A percentile compares a stretch with the other conserved stretches of the same genome.
These are phyloP conservation scores for Magnaporthiopsis rhizophila DNA, from an alignment of 2,329 filamentous ascomycete species.

Conservation along the genomic window DNA sequence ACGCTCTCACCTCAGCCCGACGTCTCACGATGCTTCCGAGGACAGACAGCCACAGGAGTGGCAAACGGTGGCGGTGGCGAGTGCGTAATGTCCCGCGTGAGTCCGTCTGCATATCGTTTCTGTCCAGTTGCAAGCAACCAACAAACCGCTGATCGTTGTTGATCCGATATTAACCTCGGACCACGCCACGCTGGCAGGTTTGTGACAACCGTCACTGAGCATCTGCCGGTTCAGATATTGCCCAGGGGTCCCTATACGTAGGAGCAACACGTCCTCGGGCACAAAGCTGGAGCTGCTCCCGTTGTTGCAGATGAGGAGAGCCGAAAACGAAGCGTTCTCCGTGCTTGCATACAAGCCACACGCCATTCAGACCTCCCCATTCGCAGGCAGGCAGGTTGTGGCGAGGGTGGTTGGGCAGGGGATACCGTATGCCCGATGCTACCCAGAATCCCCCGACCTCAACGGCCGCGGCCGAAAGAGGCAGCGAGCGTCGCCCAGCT, in stretches of 20 bases:
- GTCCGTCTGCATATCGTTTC: background rate
- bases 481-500: background rate
- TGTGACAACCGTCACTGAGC: no score
- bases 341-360: background rate
- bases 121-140: background rate
- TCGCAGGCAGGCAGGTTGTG: background rate
- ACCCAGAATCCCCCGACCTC: background rate
- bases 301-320: background rate
- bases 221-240: background rate
- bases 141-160: background rate
- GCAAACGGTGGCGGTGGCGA: background rate
- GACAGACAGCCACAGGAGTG: background rate
- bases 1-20: background rate
- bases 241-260: background rate
- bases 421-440: background rate
- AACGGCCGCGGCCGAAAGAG: background rate
- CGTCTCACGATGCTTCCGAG: background rate
- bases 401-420: background rate
- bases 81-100: background rate
- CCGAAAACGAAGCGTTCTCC: background rate
- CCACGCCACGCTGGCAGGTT: background rate
- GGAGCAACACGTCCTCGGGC: background rate
- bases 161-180: background rate
- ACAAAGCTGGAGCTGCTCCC: background rate
- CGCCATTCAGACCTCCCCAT: background rate